Conservation (phyloP, 495 filamentous ascomycete species). For the Elasticomyces elasticus region DNA sequence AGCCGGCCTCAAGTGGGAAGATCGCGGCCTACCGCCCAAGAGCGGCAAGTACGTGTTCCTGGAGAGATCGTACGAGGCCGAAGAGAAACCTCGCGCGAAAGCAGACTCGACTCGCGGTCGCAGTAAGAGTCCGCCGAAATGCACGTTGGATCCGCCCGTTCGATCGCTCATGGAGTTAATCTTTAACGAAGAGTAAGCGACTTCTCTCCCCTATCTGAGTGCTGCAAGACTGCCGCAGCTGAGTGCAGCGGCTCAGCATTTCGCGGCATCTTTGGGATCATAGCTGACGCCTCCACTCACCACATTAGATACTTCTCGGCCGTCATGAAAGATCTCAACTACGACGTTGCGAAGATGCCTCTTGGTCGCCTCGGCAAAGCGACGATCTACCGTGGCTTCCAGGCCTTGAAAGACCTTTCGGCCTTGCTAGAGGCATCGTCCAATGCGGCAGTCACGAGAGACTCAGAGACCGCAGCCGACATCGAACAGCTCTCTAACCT, state of each 20-base stretch:
- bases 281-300: too few species aligned
- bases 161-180: slow-evolving; percentile 68
- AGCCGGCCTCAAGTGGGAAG: slow-evolving; percentile 56
- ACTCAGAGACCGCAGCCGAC: slow-evolving; percentile 26
- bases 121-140: not conserved
- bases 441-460: slow-evolving; percentile 31
- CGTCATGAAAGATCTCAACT: slow-evolving; percentile 58
- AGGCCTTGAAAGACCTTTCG: slow-evolving; percentile 62
- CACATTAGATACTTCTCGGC: slow-evolving; percentile 56
- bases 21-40: slow-evolving; percentile 50
- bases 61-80: slow-evolving; percentile 56
- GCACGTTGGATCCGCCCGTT: slow-evolving; percentile 25
- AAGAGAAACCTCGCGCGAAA: slow-evolving; percentile 32
- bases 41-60: slow-evolving; percentile 67
- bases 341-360: slow-evolving; percentile 68
- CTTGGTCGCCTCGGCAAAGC: slow-evolving; percentile 72
- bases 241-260: too few species aligned
- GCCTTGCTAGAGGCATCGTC: slow-evolving; percentile 44
- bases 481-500: slow-evolving; percentile 56
- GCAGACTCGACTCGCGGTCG: not conserved
- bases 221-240: too few species aligned
- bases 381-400: slow-evolving; percentile 61
- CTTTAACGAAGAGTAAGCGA: slow-evolving; percentile 67
- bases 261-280: too few species aligned
- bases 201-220: too few species aligned